Evolutionary conservation across 495 filamentous ascomycete species (phyloP), one percentile per base, ranked within the genome.

Genomic region (Coniosporium apollinis): DNA sequence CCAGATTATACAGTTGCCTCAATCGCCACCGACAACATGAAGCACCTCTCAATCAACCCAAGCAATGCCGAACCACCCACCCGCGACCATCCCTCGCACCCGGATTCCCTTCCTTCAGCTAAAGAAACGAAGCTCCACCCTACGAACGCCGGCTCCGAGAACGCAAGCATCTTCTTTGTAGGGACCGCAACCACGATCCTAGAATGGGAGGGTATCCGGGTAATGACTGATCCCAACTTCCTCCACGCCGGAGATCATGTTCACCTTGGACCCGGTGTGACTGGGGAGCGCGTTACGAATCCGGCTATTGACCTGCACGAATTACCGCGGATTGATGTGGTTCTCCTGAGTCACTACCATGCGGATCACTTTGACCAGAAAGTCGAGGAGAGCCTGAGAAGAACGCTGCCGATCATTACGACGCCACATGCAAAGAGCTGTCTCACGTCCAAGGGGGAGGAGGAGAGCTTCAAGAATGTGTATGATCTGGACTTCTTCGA

Each of bases 181-280:
- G 76, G 78, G 22, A 80, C 62, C 1, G 74, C 77, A 16, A 80
- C 77, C 1, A 74, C 68, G 0, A 60, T 82, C 14, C 54, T 82
- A 35, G 64, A 76, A 49, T 80, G 69, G 70, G 57, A 61, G 35
- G 68, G 66, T 18, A 59, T 76, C 18, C 62, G 74, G 11, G 53
- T 81, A 28, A 65, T 82, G 40, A 82, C 75, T 1, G 76, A 81
- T 53, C 64, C 74, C 19, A 82, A 80, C 52, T 79, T 80, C 53
- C 64, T 82, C 0, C 74, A 79, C 43, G 69, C 67, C 2, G 72
- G 74, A 25, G 70, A 77, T 46, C 70, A 79, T 40, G 72, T 79
- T 1, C 72, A 80, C 42, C 60, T 79, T 7, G 76, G 72, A 0
- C 73, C 74, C 0, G 73, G 72, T 1, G 68, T 79, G 10, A 49